Evolutionary conservation across 139 green algal genomes (phyloP).

Genomic region (Microglena sp.): DNA sequence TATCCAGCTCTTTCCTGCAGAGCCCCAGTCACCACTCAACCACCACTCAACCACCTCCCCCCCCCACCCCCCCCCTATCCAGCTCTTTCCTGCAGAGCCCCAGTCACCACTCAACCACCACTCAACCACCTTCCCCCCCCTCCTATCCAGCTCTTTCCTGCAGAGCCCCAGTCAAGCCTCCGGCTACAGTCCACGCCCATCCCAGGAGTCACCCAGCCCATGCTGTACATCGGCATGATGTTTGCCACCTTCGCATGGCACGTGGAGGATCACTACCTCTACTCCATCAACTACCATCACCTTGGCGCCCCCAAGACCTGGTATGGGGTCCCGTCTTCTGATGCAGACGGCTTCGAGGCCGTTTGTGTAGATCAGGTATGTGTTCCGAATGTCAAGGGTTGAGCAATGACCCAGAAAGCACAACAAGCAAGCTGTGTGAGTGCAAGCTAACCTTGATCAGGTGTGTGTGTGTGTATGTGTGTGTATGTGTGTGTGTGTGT

Average conservation of each 20-base stretch:
- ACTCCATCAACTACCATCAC: slow-evolving; percentile 66
- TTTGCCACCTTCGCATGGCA: slow-evolving; percentile 85
- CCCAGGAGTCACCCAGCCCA: slow-evolving; percentile 64
- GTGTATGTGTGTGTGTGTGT: too few species aligned
- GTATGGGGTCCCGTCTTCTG: slow-evolving; percentile 52
- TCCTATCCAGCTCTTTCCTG: not conserved
- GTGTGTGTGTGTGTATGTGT: too few species aligned
- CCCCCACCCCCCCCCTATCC: not conserved
- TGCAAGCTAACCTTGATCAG: too few species aligned
- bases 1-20: too few species aligned
- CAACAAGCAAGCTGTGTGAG: too few species aligned
- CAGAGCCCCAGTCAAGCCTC: too few species aligned
- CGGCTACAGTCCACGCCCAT: slow-evolving; percentile 4
- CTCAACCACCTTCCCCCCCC: not conserved
- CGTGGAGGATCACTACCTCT: slow-evolving; percentile 86
- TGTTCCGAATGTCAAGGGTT: too few species aligned
- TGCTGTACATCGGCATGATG: slow-evolving; percentile 87
- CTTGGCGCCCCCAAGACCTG: slow-evolving; percentile 78
- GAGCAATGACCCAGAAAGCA: too few species aligned
- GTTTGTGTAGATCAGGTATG: slow-evolving; percentile 37
- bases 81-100: not conserved
- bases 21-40: too few species aligned
- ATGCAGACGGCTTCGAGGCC: slow-evolving; percentile 60
- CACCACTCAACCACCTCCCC: not conserved
- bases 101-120: not conserved